Percentiles rank a stretch among this genome's conserved stretches.
Conservation (phyloP, 768 basidiomycete genomes). For the Kwoniella botswanensis region DNA sequence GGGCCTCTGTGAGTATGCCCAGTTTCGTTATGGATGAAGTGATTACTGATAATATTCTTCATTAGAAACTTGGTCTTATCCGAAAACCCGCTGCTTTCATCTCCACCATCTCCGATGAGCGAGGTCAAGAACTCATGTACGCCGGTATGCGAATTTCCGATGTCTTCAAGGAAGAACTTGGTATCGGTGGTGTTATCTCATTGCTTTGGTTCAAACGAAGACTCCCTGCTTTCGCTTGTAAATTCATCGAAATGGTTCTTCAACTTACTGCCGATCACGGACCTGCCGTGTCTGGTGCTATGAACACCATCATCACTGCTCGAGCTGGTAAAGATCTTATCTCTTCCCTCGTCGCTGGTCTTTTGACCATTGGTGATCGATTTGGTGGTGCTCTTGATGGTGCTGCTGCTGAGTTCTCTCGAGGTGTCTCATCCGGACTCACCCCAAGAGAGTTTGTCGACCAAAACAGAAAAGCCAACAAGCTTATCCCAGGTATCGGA, state of each 20-base stretch:
- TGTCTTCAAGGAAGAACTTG: conserved; percentile 95
- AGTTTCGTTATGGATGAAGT: not conserved
- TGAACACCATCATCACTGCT: conserved; percentile 99
- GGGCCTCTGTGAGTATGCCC: conserved; percentile 70
- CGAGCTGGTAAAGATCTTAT: conserved; percentile 99
- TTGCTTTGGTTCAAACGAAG: conserved; percentile 97
- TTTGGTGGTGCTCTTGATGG: conserved; percentile 99
- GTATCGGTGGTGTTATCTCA: conserved; percentile 93
- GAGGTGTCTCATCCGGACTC: conserved; percentile 84
- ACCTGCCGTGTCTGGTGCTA: conserved; percentile 95
- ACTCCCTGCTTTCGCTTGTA: conserved; percentile 89
- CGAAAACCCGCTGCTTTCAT: conserved; percentile 97
- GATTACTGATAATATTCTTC: not conserved
- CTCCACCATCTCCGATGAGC: conserved; percentile 98
- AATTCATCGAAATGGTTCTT: conserved; percentile 99
- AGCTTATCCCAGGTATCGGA: conserved; percentile 96
- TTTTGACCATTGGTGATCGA: conserved; percentile 95
- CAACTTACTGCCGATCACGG: conserved; percentile 99
- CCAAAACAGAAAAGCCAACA: conserved; percentile 87
- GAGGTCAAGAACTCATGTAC: conserved; percentile 96
- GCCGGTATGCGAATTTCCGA: conserved; percentile 99
- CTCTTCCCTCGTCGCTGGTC: conserved; percentile 91
- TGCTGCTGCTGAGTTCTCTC: conserved; percentile 93
- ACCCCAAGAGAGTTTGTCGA: conserved; percentile 99
- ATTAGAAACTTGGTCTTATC: conserved; percentile 86